phyloP scores from a whole-genome alignment of 2,329 filamentous ascomycete genomes.

The Colletotrichum sp. region DNA sequence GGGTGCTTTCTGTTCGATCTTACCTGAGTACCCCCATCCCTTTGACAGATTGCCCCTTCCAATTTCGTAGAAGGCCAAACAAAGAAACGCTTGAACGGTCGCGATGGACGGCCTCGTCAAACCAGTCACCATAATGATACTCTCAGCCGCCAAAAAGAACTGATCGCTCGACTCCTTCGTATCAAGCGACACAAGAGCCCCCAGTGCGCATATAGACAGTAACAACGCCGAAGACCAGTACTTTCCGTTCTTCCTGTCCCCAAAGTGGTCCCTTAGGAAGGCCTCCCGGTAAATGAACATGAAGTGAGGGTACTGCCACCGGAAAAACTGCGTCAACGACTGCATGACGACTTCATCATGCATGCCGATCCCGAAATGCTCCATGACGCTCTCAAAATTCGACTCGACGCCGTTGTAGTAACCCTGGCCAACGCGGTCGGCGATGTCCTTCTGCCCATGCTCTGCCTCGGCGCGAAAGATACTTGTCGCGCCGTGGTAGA shows the following conservation, averaged over 20 bases:
- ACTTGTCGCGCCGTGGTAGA: conserved; percentile 28
- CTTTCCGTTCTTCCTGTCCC: conserved; percentile 14
- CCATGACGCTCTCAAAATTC: conserved; percentile 22
- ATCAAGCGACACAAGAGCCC: conserved; percentile 20
- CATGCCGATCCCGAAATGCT: conserved; percentile 29
- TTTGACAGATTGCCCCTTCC: conserved; percentile 31
- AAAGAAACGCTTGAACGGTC: conserved; percentile 29
- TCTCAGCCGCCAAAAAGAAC: conserved; percentile 28
- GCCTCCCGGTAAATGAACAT: conserved; percentile 35
- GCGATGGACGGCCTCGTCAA: conserved; percentile 26
- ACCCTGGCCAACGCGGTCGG: not conserved
- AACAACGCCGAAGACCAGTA: conserved; percentile 31
- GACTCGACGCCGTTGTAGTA: conserved; percentile 7
- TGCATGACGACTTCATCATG: conserved; percentile 23
- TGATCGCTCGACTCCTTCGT: conserved; percentile 19
- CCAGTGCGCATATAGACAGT: conserved; percentile 28
- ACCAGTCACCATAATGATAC: conserved; percentile 28
- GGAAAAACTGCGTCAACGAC: conserved; percentile 29
- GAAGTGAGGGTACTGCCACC: conserved; percentile 35
- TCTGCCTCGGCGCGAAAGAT: conserved; percentile 26
- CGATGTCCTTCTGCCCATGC: not conserved
- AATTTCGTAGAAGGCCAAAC: conserved; percentile 32
- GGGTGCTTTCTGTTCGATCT: too few species aligned
- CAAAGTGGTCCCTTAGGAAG: conserved; percentile 26
- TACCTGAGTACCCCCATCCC: conserved; percentile 31